Evolutionary conservation across 2,329 filamentous ascomycete species (phyloP).

Genomic region (Fusarium sp.): DNA sequence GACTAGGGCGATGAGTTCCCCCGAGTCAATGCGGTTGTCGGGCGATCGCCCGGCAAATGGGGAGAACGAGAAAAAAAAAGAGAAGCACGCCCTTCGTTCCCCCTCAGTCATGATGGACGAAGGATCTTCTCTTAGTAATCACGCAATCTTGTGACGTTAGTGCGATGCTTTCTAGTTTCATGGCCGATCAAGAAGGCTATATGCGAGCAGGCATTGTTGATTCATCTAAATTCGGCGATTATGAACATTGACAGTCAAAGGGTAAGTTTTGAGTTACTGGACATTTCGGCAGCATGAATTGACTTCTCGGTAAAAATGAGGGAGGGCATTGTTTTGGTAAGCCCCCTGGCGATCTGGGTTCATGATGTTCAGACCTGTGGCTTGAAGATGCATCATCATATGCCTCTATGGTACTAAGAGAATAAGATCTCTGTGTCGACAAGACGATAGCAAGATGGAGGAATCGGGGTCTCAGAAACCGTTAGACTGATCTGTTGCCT

Average conservation of each 20-base stretch:
- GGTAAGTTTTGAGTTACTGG: neutral
- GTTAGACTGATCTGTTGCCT: neutral
- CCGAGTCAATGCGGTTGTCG: conserved; percentile 46
- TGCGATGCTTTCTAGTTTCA: conserved; percentile 10
- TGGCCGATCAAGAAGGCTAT: conserved; percentile 2
- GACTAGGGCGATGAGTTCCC: conserved; percentile 26
- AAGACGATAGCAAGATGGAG: too few species aligned
- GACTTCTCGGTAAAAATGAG: neutral
- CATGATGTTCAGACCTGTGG: neutral
- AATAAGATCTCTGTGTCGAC: too few species aligned
- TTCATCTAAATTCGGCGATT: neutral
- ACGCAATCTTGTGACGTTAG: conserved; percentile 34
- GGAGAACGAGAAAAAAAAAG: conserved; percentile 20
- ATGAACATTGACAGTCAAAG: neutral
- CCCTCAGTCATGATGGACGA: conserved; percentile 44
- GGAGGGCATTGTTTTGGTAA: neutral
- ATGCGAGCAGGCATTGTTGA: neutral
- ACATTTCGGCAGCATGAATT: neutral
- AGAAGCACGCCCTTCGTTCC: conserved; percentile 13
- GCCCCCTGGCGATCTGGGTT: conserved; percentile 18
- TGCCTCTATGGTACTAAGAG: too few species aligned
- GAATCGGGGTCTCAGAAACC: neutral
- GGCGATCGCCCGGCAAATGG: conserved; percentile 49
- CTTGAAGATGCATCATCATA: neutral
- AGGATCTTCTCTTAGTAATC: conserved; percentile 40